A percentile compares a stretch with the other conserved stretches of the same genome.
Conservation (phyloP, 495 filamentous ascomycete species). For the Xylaria nigripes region DNA sequence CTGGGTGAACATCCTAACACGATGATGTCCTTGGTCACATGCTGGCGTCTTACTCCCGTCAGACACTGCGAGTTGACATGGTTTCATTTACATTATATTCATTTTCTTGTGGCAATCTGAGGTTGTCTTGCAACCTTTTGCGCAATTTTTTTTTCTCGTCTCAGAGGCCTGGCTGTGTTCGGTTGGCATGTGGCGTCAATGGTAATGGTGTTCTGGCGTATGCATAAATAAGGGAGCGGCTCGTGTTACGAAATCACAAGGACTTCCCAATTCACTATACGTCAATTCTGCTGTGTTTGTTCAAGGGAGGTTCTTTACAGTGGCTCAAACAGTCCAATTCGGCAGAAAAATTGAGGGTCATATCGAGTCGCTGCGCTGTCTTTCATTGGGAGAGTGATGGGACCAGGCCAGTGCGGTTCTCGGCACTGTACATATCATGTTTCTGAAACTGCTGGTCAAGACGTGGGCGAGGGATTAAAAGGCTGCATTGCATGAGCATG, state of each 20-base stretch:
- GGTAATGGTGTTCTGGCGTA: constrained; percentile 11
- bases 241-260: constrained; percentile 9
- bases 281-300: not conserved
- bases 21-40: not conserved
- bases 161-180: constrained; percentile 1
- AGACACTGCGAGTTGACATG: not conserved
- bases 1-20: not conserved
- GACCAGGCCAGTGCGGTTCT: not conserved
- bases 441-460: constrained; percentile 1
- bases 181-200: constrained; percentile 8
- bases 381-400: constrained; percentile 2
- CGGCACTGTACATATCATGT: constrained; percentile 8
- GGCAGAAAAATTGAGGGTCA: not conserved
- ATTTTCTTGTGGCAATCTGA: constrained; percentile 1
- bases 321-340: not conserved
- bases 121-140: constrained; percentile 4
- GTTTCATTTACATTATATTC: not conserved
- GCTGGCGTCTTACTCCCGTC: not conserved
- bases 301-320: not conserved
- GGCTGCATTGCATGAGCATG: not conserved
- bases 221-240: constrained; percentile 8
- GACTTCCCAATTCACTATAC: not conserved
- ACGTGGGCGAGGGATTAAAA: constrained; percentile 7
- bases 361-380: constrained; percentile 1
- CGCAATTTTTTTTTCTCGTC: constrained; percentile 1